Conservation (phyloP, 306 rosid species). For the Vigna hirtella region DNA sequence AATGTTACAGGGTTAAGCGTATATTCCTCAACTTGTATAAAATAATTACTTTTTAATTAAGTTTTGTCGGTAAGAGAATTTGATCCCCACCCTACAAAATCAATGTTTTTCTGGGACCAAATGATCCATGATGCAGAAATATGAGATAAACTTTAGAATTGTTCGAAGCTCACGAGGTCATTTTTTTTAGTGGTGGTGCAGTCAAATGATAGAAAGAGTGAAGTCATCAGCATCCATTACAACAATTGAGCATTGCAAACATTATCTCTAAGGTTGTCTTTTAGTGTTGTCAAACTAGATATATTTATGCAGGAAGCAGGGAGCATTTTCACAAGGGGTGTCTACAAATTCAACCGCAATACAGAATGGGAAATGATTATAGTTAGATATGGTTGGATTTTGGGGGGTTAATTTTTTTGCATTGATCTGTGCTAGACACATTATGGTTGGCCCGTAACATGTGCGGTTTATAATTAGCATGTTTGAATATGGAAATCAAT, state of each 20-base stretch:
- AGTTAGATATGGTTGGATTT: conserved; percentile 64
- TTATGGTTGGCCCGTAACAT: conserved; percentile 37
- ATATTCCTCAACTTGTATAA: conserved; percentile 15
- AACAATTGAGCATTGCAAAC: conserved; percentile 37
- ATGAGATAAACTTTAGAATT: conserved; percentile 14
- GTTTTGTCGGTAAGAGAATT: background rate
- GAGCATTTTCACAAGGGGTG: conserved; percentile 27
- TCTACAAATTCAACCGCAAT: conserved; percentile 43
- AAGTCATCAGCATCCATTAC: conserved; percentile 38
- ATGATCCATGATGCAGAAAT: conserved; percentile 9
- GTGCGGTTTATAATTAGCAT: conserved; percentile 13
- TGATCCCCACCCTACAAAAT: conserved; percentile 28
- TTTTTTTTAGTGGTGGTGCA: conserved; percentile 9
- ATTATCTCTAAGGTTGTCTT: conserved; percentile 23
- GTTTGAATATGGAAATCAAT: conserved; percentile 40
- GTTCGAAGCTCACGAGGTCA: background rate
- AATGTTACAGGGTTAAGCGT: conserved; percentile 19
- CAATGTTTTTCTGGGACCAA: conserved; percentile 14
- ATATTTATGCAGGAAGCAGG: conserved; percentile 28
- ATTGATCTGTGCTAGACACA: conserved; percentile 30
- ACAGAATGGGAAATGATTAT: conserved; percentile 54
- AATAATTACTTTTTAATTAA: background rate
- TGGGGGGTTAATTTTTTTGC: conserved; percentile 49
- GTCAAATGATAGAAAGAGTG: conserved; percentile 32
- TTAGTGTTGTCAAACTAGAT: conserved; percentile 51